Base-by-base conservation (phyloP, 23 red algal genomes). In the Cyanidioschyzon merolae region DNA sequence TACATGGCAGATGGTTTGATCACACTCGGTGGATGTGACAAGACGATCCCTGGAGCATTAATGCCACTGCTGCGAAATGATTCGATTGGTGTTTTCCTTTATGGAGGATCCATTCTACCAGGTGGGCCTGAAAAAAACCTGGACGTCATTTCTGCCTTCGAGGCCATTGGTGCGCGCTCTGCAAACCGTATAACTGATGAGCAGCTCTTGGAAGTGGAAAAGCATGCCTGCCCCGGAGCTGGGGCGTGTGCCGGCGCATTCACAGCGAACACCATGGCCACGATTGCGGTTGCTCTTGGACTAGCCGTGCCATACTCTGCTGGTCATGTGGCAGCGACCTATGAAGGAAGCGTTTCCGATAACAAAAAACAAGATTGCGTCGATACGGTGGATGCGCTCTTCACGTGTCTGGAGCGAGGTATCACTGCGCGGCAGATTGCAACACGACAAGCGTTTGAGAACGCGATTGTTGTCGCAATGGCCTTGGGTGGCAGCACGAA, bases 251-350 rank as follows among this genome's bases (percentile, higher is more conserved):
- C 87, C 34, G 94, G 94, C 26, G 90, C 90, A 82, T 98, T 92
- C 77, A 98, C 94, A 18, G 94, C 94, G 37, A 98, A 98, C 83
- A 98, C 94, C 24, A 98, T 98, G 94, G 68, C 80, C 38, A 85
- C 84, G 18, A 89, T 98, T 50, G 90, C 89, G 59, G 94, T 90
- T 77, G 94, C 94, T 16, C 90, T 98, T 80, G 94, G 94, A 59
- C 84, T 98, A 83, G 76, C 71, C 21, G 88, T 98, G 39, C 94
- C 94, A 2, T 91, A 91, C 58, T 91, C 88, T 21, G 94, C 94
- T n/a, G 89, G 84, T 1, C 94, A 98, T 75, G 90, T 88, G 3
- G 94, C 94, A n/a, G 83, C 90, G 18, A 84, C 86, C 27, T 67
- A 74, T 34, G 67, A 89, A 32, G 90, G 90, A 50, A 58, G 83